Evolutionary conservation across 352 stramenopile species (phyloP), one percentile per base, ranked within the genome.

Genomic region (Phytopythium helicoides): DNA sequence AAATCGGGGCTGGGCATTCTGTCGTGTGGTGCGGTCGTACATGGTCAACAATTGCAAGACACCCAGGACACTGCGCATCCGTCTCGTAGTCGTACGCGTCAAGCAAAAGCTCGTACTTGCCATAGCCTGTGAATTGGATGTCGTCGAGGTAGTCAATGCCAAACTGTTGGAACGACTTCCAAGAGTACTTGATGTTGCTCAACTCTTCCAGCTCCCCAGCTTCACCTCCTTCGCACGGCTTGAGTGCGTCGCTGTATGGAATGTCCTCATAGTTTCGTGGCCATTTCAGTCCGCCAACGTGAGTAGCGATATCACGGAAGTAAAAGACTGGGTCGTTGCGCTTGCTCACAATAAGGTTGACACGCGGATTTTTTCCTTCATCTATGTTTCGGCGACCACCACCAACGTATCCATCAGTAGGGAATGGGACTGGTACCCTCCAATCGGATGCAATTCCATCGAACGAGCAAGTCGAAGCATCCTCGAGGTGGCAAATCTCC

Each of bases 331-430:
- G 44, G n/a, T 50, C 22, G 22, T 31, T 38, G 25, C 34, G 26
- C 44, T 50, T 50, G 16, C 16, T 25, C 6, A 49, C 54, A 7
- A 26, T 52, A 8, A 72, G 8, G 8, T 56, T 55, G n/a, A 70
- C 59, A 14, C 53, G 59, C 44, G 62, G 52, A 8, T 66, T 33
- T 11, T 55, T 37, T 12, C 42, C 47, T 33, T 33, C 28, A 5
- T 5, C 28, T 5, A 33, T 33, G 28, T 33, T 33, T 33, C 28
- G 28, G 28, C 28, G 28, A 1, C 58, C 34, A 1, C 18, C 69
- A 38, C 68, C 60, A n/a, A 81, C 72, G 62, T 83, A 87, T 52
- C 81, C 83, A 47, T 83, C 71, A 0, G 46, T 76, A 23, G 77
- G 75, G 56, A 88, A 84, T 1, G 80, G 73, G 25, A 72, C 75